A percentile compares a stretch with the other conserved stretches of the same genome.
Conservation (phyloP, 495 filamentous ascomycete species). For the Pyrenula massariospora region DNA sequence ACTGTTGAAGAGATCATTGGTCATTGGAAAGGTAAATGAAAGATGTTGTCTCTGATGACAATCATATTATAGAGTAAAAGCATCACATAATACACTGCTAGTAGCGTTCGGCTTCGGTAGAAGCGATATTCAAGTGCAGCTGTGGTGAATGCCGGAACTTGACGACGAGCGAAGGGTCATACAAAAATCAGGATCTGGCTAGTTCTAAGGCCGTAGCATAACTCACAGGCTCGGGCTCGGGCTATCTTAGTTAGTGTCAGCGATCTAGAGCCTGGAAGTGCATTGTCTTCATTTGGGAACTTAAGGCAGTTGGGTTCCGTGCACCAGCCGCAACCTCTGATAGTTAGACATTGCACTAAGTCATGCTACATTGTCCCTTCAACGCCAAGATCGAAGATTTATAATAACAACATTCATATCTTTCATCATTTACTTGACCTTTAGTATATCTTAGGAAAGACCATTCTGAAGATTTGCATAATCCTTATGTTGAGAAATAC, state of each 20-base stretch:
- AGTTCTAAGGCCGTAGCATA: background rate
- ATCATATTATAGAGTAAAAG: background rate
- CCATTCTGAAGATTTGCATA: background rate
- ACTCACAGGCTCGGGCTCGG: background rate
- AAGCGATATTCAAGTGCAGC: background rate
- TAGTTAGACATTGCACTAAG: no score
- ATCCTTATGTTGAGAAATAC: no score
- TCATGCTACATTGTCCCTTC: background rate
- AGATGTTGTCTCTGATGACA: background rate
- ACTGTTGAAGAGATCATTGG: constrained; percentile 15
- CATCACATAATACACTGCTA: background rate
- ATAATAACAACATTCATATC: background rate
- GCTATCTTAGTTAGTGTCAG: background rate
- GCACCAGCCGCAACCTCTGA: no score
- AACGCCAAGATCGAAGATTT: background rate
- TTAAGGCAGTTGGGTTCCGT: no score
- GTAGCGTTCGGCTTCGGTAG: background rate
- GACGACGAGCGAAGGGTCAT: background rate
- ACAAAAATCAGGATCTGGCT: background rate
- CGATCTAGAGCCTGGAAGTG: no score
- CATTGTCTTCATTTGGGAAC: no score
- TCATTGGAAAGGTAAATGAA: background rate
- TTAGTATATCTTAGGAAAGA: background rate
- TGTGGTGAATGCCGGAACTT: background rate
- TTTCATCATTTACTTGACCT: background rate